A percentile compares a stretch with the other conserved stretches of the same genome.
Conservation (phyloP, 2,329 filamentous ascomycete genomes). For the Microsporum canis region DNA sequence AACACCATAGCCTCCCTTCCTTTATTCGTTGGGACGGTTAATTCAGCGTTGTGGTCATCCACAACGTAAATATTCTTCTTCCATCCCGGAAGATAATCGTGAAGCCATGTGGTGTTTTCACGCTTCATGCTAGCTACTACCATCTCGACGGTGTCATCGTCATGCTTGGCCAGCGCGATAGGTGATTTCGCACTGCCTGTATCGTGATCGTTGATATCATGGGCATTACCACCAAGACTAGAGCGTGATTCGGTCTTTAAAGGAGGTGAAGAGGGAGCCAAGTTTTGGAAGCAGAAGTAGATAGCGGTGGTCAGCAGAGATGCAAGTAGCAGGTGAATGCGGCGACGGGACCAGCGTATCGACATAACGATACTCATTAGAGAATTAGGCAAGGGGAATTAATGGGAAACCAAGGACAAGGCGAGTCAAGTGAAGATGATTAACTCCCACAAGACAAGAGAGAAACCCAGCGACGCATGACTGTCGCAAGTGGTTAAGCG, state of each 20-base stretch:
- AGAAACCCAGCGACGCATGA: too few species aligned
- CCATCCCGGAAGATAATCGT: constrained; percentile 35
- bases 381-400: not conserved
- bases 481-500: too few species aligned
- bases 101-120: constrained; percentile 33
- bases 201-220: not conserved
- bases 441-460: not conserved
- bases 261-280: not conserved
- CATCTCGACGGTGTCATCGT: constrained; percentile 63
- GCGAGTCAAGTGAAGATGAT: not conserved
- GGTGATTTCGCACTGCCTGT: not conserved
- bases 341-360: not conserved
- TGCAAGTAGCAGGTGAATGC: not conserved
- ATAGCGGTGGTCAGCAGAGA: not conserved
- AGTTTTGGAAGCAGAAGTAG: not conserved
- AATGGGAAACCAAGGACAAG: not conserved
- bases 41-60: constrained; percentile 39
- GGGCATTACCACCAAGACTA: not conserved
- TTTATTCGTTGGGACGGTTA: constrained; percentile 48
- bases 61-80: constrained; percentile 46
- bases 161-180: constrained; percentile 28
- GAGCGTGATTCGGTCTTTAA: not conserved
- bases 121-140: constrained; percentile 31
- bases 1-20: constrained; percentile 54
- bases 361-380: not conserved